phyloP scores from a whole-genome alignment of 805 yeast genomes.

The Wickerhamiella domercqiae region DNA sequence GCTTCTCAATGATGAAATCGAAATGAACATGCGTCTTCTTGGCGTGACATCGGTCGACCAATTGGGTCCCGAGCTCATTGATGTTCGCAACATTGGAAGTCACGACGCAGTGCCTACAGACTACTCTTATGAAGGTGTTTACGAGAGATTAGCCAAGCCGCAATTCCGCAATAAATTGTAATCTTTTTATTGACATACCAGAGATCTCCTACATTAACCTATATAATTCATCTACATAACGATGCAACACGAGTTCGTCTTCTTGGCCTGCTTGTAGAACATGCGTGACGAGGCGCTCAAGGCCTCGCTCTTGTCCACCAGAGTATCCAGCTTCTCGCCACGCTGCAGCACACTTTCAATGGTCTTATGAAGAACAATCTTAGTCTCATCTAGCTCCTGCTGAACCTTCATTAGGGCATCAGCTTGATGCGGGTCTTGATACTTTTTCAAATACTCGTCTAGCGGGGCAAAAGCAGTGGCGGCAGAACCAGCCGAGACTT shows the following conservation, averaged over 20 bases:
- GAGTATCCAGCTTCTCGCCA: slow-evolving; percentile 87
- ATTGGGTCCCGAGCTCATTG: slow-evolving; percentile 46
- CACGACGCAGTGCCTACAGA: slow-evolving; percentile 16
- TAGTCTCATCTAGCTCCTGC: slow-evolving; percentile 94
- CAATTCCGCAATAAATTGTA: slow-evolving; percentile 10
- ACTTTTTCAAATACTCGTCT: slow-evolving; percentile 56
- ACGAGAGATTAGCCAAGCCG: slow-evolving; percentile 17
- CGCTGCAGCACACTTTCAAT: slow-evolving; percentile 87
- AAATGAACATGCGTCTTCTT: slow-evolving; percentile 62
- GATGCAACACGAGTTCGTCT: slow-evolving; percentile 78
- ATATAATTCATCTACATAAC: no score
- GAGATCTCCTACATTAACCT: not conserved
- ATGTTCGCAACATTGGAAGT: slow-evolving; percentile 32
- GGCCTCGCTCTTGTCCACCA: slow-evolving; percentile 92
- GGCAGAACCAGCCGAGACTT: slow-evolving; percentile 28
- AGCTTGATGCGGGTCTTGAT: slow-evolving; percentile 95
- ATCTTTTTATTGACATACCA: not conserved
- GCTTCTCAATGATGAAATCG: slow-evolving; percentile 53
- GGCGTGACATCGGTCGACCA: slow-evolving; percentile 53
- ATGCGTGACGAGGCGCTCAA: slow-evolving; percentile 74
- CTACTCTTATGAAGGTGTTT: slow-evolving; percentile 11
- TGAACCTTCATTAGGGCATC: slow-evolving; percentile 95
- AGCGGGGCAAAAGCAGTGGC: slow-evolving; percentile 42
- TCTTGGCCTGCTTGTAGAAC: slow-evolving; percentile 95
- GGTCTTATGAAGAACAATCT: slow-evolving; percentile 88